Conservation (phyloP, 176 grass and related monocot species). For the Hyparrhenia diplandra region DNA sequence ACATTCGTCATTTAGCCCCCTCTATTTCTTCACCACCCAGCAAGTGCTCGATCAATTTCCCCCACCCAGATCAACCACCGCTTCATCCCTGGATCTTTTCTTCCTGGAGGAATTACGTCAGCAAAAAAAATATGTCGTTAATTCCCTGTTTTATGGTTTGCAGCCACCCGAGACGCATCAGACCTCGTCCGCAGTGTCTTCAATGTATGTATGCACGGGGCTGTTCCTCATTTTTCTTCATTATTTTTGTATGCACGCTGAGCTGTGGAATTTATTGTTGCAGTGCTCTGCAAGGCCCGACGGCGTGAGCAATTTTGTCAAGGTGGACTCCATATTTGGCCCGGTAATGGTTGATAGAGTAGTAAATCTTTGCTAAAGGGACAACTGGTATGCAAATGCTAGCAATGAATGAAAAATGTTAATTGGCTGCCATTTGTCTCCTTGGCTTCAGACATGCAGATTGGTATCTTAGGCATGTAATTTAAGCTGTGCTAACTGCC, state of each 20-base stretch:
- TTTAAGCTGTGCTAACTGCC: neutral
- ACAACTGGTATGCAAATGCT: neutral
- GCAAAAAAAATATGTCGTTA: too few relatives aligned
- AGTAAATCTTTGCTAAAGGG: constrained; percentile 18
- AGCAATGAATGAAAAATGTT: neutral
- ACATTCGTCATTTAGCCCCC: neutral
- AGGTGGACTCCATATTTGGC: constrained; percentile 64
- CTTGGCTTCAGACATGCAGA: neutral
- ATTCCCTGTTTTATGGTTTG: neutral
- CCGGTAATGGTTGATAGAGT: constrained; percentile 41
- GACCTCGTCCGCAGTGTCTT: constrained; percentile 70
- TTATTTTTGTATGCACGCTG: neutral
- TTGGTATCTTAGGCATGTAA: neutral
- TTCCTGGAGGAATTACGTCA: neutral
- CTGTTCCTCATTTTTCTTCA: neutral
- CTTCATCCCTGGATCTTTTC: neutral
- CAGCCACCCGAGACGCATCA: constrained; percentile 94
- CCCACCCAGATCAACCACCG: neutral
- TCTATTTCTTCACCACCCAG: neutral
- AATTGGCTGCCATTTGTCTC: neutral
- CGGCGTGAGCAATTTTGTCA: constrained; percentile 71
- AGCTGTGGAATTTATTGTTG: constrained; percentile 12
- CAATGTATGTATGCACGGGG: constrained; percentile 47
- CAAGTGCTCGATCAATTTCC: constrained; percentile 24
- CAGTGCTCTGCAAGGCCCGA: constrained; percentile 82